Evolutionary conservation across 2,329 filamentous ascomycete genomes (phyloP).

Genomic region (Penicillium frequentans): DNA sequence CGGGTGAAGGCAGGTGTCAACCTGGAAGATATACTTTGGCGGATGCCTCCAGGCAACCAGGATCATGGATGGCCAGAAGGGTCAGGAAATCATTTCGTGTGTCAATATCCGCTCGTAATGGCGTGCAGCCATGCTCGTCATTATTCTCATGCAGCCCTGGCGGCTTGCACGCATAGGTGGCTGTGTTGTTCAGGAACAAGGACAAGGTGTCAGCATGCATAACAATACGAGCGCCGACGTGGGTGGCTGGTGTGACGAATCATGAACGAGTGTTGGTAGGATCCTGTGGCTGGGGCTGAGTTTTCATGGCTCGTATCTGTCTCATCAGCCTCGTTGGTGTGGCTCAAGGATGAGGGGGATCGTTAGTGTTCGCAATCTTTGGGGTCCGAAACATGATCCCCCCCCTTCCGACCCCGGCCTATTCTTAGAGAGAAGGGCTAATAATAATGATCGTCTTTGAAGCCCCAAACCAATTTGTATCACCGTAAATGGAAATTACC

Average conservation of each 20-base stretch:
- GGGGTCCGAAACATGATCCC: constrained; percentile 11
- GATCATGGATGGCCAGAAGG: not conserved
- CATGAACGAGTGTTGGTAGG: not conserved
- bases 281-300: constrained; percentile 18
- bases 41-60: not conserved
- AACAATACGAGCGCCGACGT: not conserved
- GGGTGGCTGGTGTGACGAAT: constrained; percentile 21
- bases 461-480: not conserved
- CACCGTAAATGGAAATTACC: constrained; percentile 9
- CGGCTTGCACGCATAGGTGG: not conserved
- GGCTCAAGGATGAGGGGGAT: constrained; percentile 12
- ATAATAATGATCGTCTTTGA: not conserved
- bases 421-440: constrained; percentile 11
- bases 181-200: not conserved
- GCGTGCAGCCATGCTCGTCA: not conserved
- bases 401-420: not conserved
- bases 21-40: not conserved
- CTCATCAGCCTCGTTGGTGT: constrained; percentile 5
- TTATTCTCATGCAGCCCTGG: not conserved
- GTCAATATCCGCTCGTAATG: not conserved
- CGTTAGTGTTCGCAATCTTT: not conserved
- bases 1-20: not conserved
- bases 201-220: not conserved
- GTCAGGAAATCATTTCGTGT: not conserved
- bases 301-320: not conserved